phyloP scores from a whole-genome alignment of 2,329 filamentous ascomycete genomes.

The Colletotrichum gloeosporioides region DNA sequence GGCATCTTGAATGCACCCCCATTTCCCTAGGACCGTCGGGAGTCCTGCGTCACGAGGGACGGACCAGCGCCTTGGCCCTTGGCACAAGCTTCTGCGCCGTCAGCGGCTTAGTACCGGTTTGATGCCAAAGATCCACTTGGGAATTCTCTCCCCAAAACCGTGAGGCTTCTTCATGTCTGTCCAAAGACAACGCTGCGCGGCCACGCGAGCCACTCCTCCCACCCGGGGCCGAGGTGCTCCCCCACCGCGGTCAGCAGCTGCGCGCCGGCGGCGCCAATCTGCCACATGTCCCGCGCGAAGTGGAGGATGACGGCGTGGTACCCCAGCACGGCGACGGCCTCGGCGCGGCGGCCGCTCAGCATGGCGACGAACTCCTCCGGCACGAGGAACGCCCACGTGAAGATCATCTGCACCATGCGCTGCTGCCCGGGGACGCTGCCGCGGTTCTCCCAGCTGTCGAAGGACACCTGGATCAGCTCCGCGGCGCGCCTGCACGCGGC shows the following conservation, averaged over 20 bases:
- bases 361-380: conserved; percentile 28
- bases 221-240: neutral
- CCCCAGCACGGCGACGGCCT: conserved; percentile 30
- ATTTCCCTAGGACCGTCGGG: neutral
- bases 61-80: neutral
- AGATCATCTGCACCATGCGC: conserved; percentile 28
- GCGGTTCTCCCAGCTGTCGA: conserved; percentile 4
- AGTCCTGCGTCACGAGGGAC: neutral
- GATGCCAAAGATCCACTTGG: neutral
- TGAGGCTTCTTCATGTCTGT: neutral
- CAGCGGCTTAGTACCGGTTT: neutral
- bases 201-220: neutral
- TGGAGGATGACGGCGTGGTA: conserved; percentile 33
- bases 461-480: conserved; percentile 25
- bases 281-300: conserved; percentile 29
- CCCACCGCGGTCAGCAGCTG: neutral
- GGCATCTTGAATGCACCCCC: neutral
- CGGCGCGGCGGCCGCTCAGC: conserved; percentile 25
- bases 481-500: conserved; percentile 20
- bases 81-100: neutral
- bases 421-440: neutral
- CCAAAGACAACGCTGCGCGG: neutral
- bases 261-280: conserved; percentile 27
- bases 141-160: neutral
- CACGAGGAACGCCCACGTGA: conserved; percentile 29